phyloP scores from a whole-genome alignment of 192 early-diverging fungal species.

The Umbelopsis sp. region DNA sequence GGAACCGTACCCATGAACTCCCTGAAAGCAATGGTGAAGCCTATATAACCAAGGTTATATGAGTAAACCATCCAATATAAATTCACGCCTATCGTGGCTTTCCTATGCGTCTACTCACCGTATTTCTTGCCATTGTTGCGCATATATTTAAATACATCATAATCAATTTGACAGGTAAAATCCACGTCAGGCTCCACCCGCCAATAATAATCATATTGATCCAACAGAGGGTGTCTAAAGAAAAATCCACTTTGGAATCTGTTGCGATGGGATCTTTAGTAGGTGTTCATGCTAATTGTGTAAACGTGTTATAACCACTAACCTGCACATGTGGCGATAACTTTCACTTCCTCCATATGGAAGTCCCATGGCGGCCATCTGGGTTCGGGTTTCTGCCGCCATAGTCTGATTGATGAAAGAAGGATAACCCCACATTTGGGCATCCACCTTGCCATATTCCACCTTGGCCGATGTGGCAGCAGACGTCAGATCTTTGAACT shows the following conservation, averaged over 20 bases:
- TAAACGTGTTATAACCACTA: background rate
- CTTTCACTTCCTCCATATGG: constrained; percentile 69
- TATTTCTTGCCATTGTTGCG: constrained; percentile 78
- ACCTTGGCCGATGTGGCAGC: constrained; percentile 58
- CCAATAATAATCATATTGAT: constrained; percentile 86
- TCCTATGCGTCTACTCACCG: constrained; percentile 36
- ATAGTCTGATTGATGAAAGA: constrained; percentile 70
- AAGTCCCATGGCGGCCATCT: constrained; percentile 55
- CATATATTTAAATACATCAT: constrained; percentile 86
- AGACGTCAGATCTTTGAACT: constrained; percentile 63
- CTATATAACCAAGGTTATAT: constrained; percentile 21
- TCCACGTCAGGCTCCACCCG: constrained; percentile 83
- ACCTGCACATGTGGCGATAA: constrained; percentile 83
- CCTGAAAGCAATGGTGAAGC: constrained; percentile 73
- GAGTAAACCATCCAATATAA: background rate
- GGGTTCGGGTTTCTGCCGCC: constrained; percentile 54
- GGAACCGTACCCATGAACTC: constrained; percentile 74
- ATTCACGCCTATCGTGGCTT: background rate
- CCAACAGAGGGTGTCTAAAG: constrained; percentile 68
- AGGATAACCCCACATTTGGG: constrained; percentile 80
- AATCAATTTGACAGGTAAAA: constrained; percentile 79
- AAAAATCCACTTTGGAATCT: constrained; percentile 80
- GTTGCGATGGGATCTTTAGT: background rate
- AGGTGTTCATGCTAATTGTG: background rate
- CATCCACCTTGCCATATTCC: constrained; percentile 59